Evolutionary conservation across 805 yeast species (phyloP), one percentile per base, ranked within the genome.

Genomic region (Ogataea angusta): DNA sequence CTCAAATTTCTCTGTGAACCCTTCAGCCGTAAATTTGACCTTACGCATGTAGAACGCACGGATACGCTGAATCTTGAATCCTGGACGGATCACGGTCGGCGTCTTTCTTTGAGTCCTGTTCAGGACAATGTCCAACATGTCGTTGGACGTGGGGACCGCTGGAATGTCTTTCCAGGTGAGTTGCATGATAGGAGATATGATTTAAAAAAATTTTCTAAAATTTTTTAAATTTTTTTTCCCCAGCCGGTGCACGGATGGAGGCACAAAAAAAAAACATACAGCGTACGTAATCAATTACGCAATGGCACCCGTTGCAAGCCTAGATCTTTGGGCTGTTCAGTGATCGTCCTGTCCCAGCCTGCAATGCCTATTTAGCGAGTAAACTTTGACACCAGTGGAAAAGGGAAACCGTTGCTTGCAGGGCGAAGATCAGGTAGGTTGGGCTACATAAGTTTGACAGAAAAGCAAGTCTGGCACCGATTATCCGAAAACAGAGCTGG

Each of bases 71-170:
- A 93, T 91, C 62, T 86, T 84, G 73, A 90, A 93, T 43, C 98
- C 98, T 14, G 96, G 85, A 65, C 99, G 82, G 54, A 93, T 85
- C 42, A 93, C 97, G n/a, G 99, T 93, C 44, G 99, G 99, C 5
- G 99, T 93, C 70, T 93, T 93, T 70, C 99, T 82, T 72, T 93
- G 99, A 1, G 99, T 93, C 62, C 97, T 78, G 75, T 93, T 93
- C 52, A 93, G 84, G 48, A 93, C 95, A 50, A 93, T 87, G 68
- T 93, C 99, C 79, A 93, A 74, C 75, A 90, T 74, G 68, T 93
- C 98, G 65, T 85, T 88, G 57, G 95, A 72, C 51, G 82, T 82
- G 34, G 98, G 95, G 51, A 91, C 96, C 36, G 95, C 82, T 16
- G 98, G 95, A 63, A 91, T 93, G 67, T 93, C 98, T 69, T 93